phyloP scores from a whole-genome alignment of 805 yeast genomes.

The Yarrowia sp. region DNA sequence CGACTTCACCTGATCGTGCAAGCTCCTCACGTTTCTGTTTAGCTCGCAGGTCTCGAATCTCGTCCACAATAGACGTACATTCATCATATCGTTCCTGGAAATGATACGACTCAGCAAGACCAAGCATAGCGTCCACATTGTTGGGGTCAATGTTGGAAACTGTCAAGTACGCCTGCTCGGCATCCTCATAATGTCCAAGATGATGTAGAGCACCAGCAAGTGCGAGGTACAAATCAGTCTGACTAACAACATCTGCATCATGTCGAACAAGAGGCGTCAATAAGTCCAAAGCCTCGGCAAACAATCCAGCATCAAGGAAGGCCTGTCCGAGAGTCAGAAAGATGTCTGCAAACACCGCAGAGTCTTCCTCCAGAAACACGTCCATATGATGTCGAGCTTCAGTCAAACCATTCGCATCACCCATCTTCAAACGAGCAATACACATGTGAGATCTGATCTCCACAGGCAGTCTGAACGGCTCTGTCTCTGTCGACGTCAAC shows the following conservation, averaged over 20 bases:
- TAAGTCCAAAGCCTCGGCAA: slow-evolving; percentile 71
- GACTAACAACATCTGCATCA: slow-evolving; percentile 37
- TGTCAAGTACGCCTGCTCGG: slow-evolving; percentile 35
- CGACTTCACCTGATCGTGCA: slow-evolving; percentile 1
- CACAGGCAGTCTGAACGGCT: slow-evolving; percentile 59
- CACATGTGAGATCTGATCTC: slow-evolving; percentile 86
- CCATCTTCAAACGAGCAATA: slow-evolving; percentile 57
- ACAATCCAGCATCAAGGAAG: slow-evolving; percentile 64
- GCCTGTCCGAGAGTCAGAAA: slow-evolving; percentile 73
- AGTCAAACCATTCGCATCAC: slow-evolving; percentile 44
- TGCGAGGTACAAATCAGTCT: slow-evolving; percentile 10
- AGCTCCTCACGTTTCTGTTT: slow-evolving; percentile 24
- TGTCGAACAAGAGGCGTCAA: slow-evolving; percentile 51
- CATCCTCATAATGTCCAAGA: slow-evolving; percentile 50
- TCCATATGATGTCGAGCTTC: slow-evolving; percentile 75
- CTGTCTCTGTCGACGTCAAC: slow-evolving; percentile 7
- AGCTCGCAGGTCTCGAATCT: slow-evolving; percentile 34
- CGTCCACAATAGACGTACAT: slow-evolving; percentile 37
- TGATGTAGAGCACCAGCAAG: slow-evolving; percentile 65
- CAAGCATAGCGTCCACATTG: slow-evolving; percentile 69
- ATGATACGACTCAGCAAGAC: slow-evolving; percentile 78
- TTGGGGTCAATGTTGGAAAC: slow-evolving; percentile 45
- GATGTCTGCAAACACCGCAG: slow-evolving; percentile 67
- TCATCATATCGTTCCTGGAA: slow-evolving; percentile 37
- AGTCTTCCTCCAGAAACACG: slow-evolving; percentile 54